Percentiles rank a stretch among this genome's conserved stretches.
These are phyloP conservation scores for Pelomyxa schiedti DNA, from an alignment of 78 protist species.

Conservation along the genomic window DNA sequence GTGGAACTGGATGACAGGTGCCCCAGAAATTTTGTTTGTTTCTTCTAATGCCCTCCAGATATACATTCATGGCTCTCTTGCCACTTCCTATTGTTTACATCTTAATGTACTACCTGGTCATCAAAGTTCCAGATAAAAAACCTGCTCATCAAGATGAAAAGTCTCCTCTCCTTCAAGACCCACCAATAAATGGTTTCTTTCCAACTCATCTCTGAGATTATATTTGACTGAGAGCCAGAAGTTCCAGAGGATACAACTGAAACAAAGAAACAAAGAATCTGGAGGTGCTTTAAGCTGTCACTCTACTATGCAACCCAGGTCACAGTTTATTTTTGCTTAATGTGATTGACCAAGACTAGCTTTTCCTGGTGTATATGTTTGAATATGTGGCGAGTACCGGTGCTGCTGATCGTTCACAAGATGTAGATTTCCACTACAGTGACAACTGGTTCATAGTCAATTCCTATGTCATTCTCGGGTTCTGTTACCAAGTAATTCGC, in stretches of 20 bases:
- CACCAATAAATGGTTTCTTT: too few species aligned
- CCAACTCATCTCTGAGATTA: too few species aligned
- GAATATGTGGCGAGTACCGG: conserved; percentile 47
- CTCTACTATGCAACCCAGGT: too few species aligned
- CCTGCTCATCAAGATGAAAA: background rate
- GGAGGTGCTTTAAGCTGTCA: too few species aligned
- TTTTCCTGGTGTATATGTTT: conserved; percentile 41
- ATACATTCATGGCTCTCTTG: conserved; percentile 9
- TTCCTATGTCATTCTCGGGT: conserved; percentile 20
- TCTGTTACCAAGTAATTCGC: conserved; percentile 41
- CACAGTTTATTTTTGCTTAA: too few species aligned
- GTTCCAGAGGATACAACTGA: background rate
- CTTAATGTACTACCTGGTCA: conserved; percentile 14
- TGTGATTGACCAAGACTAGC: too few species aligned
- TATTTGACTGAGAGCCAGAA: conserved; percentile 4
- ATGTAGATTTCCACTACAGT: too few species aligned
- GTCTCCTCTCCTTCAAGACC: too few species aligned
- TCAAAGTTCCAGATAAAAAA: conserved; percentile 15
- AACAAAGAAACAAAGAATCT: background rate
- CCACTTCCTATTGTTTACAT: conserved; percentile 27
- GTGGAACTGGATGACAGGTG: conserved; percentile 8
- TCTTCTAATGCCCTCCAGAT: background rate
- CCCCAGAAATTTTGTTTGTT: background rate
- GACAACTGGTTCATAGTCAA: conserved; percentile 8
- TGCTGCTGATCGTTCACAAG: conserved; percentile 22